Conservation (phyloP, 345 rosid species). For the Euphorbia lathyris region DNA sequence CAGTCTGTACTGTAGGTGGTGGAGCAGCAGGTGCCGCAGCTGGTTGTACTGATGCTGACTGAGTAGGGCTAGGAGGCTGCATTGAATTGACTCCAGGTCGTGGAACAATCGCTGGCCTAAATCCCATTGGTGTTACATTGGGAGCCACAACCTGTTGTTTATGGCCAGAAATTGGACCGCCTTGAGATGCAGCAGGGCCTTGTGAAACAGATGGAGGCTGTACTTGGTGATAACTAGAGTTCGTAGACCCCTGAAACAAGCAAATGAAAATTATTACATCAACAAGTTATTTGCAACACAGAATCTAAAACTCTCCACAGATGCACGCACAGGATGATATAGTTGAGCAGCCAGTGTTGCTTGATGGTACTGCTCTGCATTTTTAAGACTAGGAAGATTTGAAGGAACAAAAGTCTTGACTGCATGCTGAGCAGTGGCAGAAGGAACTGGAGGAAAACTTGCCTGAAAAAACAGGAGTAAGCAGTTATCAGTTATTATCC, state of each 20-base stretch:
- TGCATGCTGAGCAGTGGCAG: conserved; percentile 43
- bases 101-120: conserved; percentile 67
- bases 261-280: conserved; percentile 16
- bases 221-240: conserved; percentile 48
- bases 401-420: conserved; percentile 82
- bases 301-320: conserved; percentile 7
- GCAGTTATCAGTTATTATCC: not conserved
- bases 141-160: conserved; percentile 60
- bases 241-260: conserved; percentile 53
- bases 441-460: conserved; percentile 48
- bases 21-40: conserved; percentile 62
- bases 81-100: conserved; percentile 60
- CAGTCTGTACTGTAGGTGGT: conserved; percentile 91
- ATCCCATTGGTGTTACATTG: conserved; percentile 47
- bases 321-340: conserved; percentile 69
- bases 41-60: conserved; percentile 51
- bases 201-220: conserved; percentile 52
- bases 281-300: not conserved
- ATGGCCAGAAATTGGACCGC: conserved; percentile 46
- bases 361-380: conserved; percentile 84
- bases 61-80: conserved; percentile 75
- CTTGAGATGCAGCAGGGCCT: conserved; percentile 48
- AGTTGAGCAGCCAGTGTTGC: conserved; percentile 69
- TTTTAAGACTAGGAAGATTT: conserved; percentile 66
- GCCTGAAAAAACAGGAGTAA: conserved; percentile 8